phyloP scores from a whole-genome alignment of 208 protist species.

The Acanthamoeba castellanii region DNA sequence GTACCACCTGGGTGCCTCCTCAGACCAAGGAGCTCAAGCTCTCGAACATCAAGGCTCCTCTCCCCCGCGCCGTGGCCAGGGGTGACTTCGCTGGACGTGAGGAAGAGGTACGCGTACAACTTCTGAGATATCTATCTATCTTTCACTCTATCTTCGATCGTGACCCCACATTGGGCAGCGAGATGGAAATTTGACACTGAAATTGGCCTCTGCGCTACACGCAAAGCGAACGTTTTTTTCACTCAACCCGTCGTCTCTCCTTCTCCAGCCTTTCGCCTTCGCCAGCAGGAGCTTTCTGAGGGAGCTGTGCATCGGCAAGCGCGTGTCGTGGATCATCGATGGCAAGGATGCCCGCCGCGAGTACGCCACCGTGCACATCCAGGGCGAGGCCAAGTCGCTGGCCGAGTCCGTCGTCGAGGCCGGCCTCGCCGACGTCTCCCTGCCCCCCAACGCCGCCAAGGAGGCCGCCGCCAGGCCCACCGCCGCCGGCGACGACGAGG shows the following conservation, averaged over 20 bases:
- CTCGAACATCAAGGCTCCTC: conserved; percentile 71
- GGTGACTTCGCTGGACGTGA: conserved; percentile 47
- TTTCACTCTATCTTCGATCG: neutral
- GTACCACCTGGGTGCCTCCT: conserved; percentile 28
- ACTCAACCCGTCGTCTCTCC: neutral
- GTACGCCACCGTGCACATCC: conserved; percentile 63
- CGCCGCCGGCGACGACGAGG: conserved; percentile 27
- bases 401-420: conserved; percentile 67
- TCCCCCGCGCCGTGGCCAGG: conserved; percentile 6
- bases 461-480: conserved; percentile 13
- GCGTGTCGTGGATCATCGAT: conserved; percentile 56
- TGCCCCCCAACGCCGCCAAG: conserved; percentile 50
- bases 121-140: neutral
- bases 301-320: conserved; percentile 67
- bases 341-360: conserved; percentile 44
- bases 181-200: neutral
- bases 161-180: neutral
- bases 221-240: neutral
- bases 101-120: conserved; percentile 40
- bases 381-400: conserved; percentile 6
- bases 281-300: conserved; percentile 63
- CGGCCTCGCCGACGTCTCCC: conserved; percentile 67
- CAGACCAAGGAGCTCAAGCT: conserved; percentile 65
- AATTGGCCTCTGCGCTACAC: no score
- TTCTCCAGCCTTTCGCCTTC: conserved; percentile 43